These are phyloP conservation scores for Nevesoporus exiguus DNA, from an alignment of 768 basidiomycete genomes.

Conservation along the genomic window DNA sequence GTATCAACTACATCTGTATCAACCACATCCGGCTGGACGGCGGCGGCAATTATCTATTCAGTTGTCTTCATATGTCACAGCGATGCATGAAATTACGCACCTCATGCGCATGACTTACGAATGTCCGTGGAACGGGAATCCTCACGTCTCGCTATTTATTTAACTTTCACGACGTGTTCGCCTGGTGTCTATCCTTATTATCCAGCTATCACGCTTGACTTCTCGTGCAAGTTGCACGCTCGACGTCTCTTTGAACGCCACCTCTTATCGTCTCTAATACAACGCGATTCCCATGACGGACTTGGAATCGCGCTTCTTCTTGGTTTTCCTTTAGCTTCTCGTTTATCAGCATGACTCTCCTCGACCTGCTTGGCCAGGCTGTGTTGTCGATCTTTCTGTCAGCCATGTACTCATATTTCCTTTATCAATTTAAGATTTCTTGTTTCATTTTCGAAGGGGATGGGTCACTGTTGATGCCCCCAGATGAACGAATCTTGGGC, in stretches of 20 bases:
- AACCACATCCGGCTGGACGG: slow-evolving; percentile 27
- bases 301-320: slow-evolving; percentile 5
- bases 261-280: background rate
- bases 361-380: slow-evolving; percentile 25
- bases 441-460: background rate
- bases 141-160: slow-evolving; percentile 18
- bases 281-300: background rate
- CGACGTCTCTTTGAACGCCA: slow-evolving; percentile 3
- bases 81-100: slow-evolving; percentile 21
- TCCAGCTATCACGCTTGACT: slow-evolving; percentile 20
- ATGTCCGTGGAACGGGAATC: slow-evolving; percentile 20
- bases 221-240: slow-evolving; percentile 14
- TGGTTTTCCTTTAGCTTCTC: slow-evolving; percentile 5
- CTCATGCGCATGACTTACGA: slow-evolving; percentile 27
- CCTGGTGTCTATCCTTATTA: slow-evolving; percentile 29
- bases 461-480: background rate
- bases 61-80: slow-evolving; percentile 28
- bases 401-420: slow-evolving; percentile 8
- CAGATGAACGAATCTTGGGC: background rate
- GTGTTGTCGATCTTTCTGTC: slow-evolving; percentile 10
- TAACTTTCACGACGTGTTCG: slow-evolving; percentile 13
- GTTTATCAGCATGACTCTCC: background rate
- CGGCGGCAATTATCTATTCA: slow-evolving; percentile 29
- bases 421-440: slow-evolving; percentile 12
- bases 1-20: slow-evolving; percentile 37